Conservation (phyloP, 345 rosid species). For the Orychophragmus violaceus region DNA sequence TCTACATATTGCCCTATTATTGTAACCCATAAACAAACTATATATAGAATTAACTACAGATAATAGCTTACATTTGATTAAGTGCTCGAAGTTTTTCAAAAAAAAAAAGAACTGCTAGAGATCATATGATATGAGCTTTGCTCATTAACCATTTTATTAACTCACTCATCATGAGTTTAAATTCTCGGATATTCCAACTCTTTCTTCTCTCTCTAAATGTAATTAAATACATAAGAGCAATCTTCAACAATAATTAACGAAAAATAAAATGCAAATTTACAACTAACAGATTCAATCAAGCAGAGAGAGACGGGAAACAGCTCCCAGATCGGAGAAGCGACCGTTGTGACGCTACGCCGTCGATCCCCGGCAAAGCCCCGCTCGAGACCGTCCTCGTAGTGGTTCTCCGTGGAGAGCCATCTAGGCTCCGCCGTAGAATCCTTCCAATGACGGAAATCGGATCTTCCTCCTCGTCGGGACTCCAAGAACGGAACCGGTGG, state of each 20-base stretch:
- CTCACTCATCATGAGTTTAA: constrained; percentile 4
- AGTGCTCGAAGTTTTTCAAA: no score
- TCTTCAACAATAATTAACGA: neutral
- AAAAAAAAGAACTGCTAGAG: neutral
- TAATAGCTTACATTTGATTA: neutral
- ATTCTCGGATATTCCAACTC: constrained; percentile 26
- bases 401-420: constrained; percentile 35
- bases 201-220: constrained; percentile 11
- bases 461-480: constrained; percentile 40
- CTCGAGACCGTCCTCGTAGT: constrained; percentile 25
- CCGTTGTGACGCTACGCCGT: constrained; percentile 26
- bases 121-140: constrained; percentile 6
- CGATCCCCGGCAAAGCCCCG: constrained; percentile 39
- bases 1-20: neutral
- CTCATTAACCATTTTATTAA: constrained; percentile 8
- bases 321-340: constrained; percentile 52
- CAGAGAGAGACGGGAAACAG: constrained; percentile 58
- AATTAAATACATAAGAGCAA: constrained; percentile 8
- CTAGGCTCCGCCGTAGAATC: constrained; percentile 55
- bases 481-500: constrained; percentile 37
- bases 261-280: neutral
- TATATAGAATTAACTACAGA: neutral
- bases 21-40: neutral
- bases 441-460: constrained; percentile 61
- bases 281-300: constrained; percentile 21